phyloP scores from a whole-genome alignment of 106 monocot species.

The Posidonia australis region DNA sequence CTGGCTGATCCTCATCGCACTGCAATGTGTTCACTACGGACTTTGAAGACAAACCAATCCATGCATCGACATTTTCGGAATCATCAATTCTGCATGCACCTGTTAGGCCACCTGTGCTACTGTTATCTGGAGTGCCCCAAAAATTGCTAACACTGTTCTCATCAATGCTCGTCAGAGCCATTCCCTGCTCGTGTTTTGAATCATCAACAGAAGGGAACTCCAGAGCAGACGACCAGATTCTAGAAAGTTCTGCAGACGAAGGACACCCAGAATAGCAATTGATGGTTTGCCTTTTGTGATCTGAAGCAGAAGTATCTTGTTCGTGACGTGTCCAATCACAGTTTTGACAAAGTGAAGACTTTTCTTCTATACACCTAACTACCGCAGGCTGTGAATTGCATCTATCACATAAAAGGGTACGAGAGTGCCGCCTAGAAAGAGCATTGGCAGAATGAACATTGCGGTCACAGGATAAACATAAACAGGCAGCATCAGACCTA shows the following conservation, averaged over 20 bases:
- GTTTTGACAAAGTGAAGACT: constrained; percentile 61
- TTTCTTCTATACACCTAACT: constrained; percentile 57
- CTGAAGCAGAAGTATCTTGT: constrained; percentile 14
- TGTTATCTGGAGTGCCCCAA: constrained; percentile 32
- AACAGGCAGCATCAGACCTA: constrained; percentile 70
- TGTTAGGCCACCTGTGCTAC: constrained; percentile 12
- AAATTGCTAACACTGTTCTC: constrained; percentile 36
- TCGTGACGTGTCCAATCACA: constrained; percentile 69
- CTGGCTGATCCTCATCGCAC: constrained; percentile 18
- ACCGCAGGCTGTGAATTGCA: constrained; percentile 61
- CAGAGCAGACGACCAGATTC: constrained; percentile 56
- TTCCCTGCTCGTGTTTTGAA: constrained; percentile 32
- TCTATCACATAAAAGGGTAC: constrained; percentile 70
- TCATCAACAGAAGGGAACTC: constrained; percentile 34
- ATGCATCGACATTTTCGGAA: constrained; percentile 24
- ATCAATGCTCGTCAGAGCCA: constrained; percentile 61
- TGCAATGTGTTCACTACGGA: constrained; percentile 17
- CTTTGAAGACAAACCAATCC: constrained; percentile 45
- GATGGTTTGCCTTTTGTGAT: constrained; percentile 54
- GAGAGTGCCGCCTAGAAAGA: constrained; percentile 65
- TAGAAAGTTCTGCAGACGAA: constrained; percentile 67
- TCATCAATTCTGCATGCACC: constrained; percentile 16
- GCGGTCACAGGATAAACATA: constrained; percentile 87
- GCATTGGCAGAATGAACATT: constrained; percentile 90
- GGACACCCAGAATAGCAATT: constrained; percentile 85